Base-by-base conservation (phyloP, 768 basidiomycete genomes). In the Russula olivacea region DNA sequence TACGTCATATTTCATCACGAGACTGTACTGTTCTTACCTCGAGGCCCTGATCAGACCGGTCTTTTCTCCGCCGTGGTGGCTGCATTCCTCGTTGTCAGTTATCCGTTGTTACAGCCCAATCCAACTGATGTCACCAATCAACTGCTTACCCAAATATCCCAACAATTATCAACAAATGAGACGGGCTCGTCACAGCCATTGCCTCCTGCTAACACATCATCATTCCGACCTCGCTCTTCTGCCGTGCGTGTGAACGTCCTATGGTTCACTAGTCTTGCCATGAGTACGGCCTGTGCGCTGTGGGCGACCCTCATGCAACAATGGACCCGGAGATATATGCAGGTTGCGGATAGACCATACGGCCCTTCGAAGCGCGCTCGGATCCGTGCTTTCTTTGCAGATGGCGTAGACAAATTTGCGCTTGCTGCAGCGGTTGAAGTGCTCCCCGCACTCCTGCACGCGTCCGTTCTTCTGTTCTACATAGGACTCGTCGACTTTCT, bases 51-150 rank as follows among this genome's bases (percentile, higher is more conserved):
- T 17, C 28, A 71, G 70, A 67, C 70, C 0, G 70, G 70, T 57
- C 63, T 71, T 19, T 70, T 71, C 62, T 68, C 68, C n/a, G 69
- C 68, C 1, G 63, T 63, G 17, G 48, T 69, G 21, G 69, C 70
- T 5, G 45, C 65, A 4, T 69, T 71, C 36, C 52, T 68, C 48
- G 43, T 70, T 19, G 59, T 65, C 55, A 64, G 69, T 30, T 68
- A 66, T 43, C 61, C 58, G 30, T n/a, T 43, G 14, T 48, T 71
- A 28, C 64, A 66, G 47, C 59, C 61, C 21, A 61, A 66, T 43
- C 25, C 64, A 12, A 49, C 15, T 36, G 49, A 61, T 21, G n/a
- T 43, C 34, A 50, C 66, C 40, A 56, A 58, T 25, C 51, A 40
- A 10, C 40, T 67, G 30, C 65, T 67, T 12, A 15, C 36, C 19